Conservation (phyloP, 176 grass and related monocot genomes). For the Hsuehochloa calcarea region DNA sequence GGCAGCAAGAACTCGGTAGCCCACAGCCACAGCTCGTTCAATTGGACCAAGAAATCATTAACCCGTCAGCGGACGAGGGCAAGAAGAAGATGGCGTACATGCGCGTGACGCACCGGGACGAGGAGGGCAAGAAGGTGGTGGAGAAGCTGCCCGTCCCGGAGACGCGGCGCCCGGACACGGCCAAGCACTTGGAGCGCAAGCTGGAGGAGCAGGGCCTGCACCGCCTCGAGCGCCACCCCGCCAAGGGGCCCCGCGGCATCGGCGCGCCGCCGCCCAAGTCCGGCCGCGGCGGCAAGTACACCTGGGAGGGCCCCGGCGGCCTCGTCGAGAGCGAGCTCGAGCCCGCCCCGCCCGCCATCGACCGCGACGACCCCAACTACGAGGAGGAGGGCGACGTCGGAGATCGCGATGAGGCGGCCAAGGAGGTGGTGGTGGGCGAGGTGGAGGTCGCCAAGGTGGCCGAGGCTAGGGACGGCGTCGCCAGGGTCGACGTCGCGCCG, state of each 20-base stretch:
- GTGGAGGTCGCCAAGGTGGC: conserved; percentile 74
- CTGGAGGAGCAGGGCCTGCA: conserved; percentile 66
- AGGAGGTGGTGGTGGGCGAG: conserved; percentile 46
- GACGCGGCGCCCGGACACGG: conserved; percentile 49
- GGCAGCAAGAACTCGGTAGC: not conserved
- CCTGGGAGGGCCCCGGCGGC: conserved; percentile 75
- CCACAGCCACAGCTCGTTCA: too few species aligned
- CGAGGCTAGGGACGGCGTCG: conserved; percentile 46
- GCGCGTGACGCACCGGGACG: conserved; percentile 53
- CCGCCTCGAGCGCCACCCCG: conserved; percentile 66
- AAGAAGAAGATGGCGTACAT: conserved; percentile 9
- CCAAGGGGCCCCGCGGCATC: conserved; percentile 58
- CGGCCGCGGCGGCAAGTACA: conserved; percentile 81
- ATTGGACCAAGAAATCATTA: not conserved
- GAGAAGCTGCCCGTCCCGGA: conserved; percentile 47
- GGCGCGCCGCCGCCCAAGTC: conserved; percentile 60
- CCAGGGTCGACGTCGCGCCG: conserved; percentile 62
- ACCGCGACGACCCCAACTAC: conserved; percentile 83
- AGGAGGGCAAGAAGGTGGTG: conserved; percentile 66
- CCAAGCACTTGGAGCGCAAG: conserved; percentile 62
- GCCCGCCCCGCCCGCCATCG: conserved; percentile 54
- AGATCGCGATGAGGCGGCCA: not conserved
- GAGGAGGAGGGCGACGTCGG: conserved; percentile 20
- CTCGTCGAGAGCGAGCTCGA: conserved; percentile 33
- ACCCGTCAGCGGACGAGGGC: not conserved